These are phyloP conservation scores for Durusdinium trenchii DNA, from an alignment of 73 alveolate species.

Conservation along the genomic window DNA sequence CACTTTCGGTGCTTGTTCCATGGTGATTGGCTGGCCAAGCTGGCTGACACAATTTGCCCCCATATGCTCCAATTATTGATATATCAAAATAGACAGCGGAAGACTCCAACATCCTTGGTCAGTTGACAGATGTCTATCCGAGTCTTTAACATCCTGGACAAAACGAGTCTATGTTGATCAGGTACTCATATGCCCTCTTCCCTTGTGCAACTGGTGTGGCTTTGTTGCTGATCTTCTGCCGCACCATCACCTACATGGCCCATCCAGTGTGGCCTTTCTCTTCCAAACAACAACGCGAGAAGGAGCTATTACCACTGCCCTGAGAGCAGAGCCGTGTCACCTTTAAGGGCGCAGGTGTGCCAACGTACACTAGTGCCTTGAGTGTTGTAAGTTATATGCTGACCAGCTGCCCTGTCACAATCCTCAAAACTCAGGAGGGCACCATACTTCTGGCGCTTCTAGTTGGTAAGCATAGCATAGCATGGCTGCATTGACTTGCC, in stretches of 20 bases:
- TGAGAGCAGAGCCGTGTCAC: not conserved
- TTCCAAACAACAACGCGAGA: not conserved
- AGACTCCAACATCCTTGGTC: not conserved
- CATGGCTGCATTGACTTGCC: too few relatives aligned
- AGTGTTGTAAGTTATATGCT: too few relatives aligned
- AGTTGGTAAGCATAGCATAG: too few relatives aligned
- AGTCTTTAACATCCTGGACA: not conserved
- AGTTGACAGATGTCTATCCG: not conserved
- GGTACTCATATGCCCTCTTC: slow-evolving; percentile 67
- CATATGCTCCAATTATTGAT: too few relatives aligned
- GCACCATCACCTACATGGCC: slow-evolving; percentile 30
- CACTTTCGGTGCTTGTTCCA: too few relatives aligned
- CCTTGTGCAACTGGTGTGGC: slow-evolving; percentile 89
- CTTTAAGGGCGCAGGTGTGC: too few relatives aligned
- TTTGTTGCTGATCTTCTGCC: slow-evolving; percentile 34
- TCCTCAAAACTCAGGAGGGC: too few relatives aligned
- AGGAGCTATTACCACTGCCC: slow-evolving; percentile 27
- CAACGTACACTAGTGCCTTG: too few relatives aligned
- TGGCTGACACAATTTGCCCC: too few relatives aligned
- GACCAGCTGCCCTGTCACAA: too few relatives aligned
- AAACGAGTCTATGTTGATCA: not conserved
- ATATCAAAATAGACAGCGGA: not conserved
- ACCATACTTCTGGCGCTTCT: too few relatives aligned
- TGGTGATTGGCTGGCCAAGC: too few relatives aligned
- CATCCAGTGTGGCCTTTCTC: slow-evolving; percentile 38